These are phyloP conservation scores for Gossypium gossypioides DNA, from an alignment of 441 rosid genomes.

Conservation along the genomic window DNA sequence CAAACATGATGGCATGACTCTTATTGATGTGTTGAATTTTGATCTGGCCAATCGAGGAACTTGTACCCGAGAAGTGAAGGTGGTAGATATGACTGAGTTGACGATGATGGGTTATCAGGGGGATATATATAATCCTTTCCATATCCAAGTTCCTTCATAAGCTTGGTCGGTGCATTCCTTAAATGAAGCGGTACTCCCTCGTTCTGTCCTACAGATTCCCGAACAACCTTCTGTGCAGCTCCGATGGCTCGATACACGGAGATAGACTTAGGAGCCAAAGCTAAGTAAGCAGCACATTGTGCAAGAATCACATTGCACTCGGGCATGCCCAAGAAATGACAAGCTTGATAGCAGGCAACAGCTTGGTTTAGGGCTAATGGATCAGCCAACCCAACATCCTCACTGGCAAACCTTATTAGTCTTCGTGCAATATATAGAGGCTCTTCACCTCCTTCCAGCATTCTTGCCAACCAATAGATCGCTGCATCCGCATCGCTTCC, in stretches of 20 bases:
- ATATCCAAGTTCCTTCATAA: conserved; percentile 70
- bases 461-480: conserved; percentile 70
- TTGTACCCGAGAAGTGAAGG: conserved; percentile 53
- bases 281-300: conserved; percentile 65
- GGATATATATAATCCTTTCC: conserved; percentile 70
- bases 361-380: conserved; percentile 71
- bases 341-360: conserved; percentile 85
- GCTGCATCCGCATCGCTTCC: conserved; percentile 74
- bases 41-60: conserved; percentile 61
- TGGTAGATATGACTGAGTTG: conserved; percentile 50
- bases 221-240: conserved; percentile 55
- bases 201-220: conserved; percentile 62
- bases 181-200: conserved; percentile 78
- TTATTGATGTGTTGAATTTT: conserved; percentile 11
- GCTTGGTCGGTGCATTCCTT: conserved; percentile 70
- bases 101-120: conserved; percentile 45
- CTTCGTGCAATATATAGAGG: conserved; percentile 81
- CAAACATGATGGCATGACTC: not conserved
- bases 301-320: conserved; percentile 73
- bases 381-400: conserved; percentile 74
- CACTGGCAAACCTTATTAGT: conserved; percentile 71
- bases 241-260: conserved; percentile 55
- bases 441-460: conserved; percentile 77
- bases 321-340: conserved; percentile 81
- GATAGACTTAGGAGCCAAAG: conserved; percentile 65